phyloP scores from a whole-genome alignment of 2,329 filamentous ascomycete species.

The Stylonectria norvegica region DNA sequence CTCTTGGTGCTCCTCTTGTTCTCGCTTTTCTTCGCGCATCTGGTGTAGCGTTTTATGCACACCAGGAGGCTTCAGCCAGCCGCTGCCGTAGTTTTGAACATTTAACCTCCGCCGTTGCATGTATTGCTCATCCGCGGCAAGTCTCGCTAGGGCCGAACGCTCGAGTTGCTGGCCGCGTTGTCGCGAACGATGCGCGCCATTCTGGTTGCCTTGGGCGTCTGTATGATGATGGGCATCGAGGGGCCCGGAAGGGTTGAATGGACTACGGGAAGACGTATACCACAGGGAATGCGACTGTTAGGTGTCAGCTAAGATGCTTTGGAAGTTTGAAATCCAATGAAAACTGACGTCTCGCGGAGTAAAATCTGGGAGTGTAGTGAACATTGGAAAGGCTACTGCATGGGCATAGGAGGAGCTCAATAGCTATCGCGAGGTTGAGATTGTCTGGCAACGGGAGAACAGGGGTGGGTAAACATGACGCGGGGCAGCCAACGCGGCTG shows the following conservation, averaged over 20 bases:
- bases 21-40: slow-evolving; percentile 81
- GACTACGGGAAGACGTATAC: slow-evolving; percentile 64
- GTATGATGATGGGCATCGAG: slow-evolving; percentile 31
- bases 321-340: too few species aligned
- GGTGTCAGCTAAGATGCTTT: slow-evolving; percentile 8
- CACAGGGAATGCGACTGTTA: slow-evolving; percentile 67
- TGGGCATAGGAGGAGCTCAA: slow-evolving; percentile 8
- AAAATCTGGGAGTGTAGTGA: slow-evolving; percentile 63
- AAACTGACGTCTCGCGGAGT: slow-evolving; percentile 68
- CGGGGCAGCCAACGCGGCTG: slow-evolving; percentile 19
- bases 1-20: slow-evolving; percentile 81
- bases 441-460: slow-evolving; percentile 10
- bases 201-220: slow-evolving; percentile 25
- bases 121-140: slow-evolving; percentile 73
- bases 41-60: slow-evolving; percentile 87
- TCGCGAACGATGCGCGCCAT: slow-evolving; percentile 29
- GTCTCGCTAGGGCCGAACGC: slow-evolving; percentile 62
- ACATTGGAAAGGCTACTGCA: slow-evolving; percentile 41
- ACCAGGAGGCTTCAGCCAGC: slow-evolving; percentile 88
- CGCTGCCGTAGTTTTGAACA: slow-evolving; percentile 80
- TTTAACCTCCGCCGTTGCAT: slow-evolving; percentile 74
- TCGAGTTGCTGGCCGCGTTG: slow-evolving; percentile 47
- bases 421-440: slow-evolving; percentile 3
- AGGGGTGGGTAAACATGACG: slow-evolving; percentile 14
- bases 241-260: slow-evolving; percentile 35